Evolutionary conservation across 306 rosid species (phyloP).

Genomic region (Vigna radiata): DNA sequence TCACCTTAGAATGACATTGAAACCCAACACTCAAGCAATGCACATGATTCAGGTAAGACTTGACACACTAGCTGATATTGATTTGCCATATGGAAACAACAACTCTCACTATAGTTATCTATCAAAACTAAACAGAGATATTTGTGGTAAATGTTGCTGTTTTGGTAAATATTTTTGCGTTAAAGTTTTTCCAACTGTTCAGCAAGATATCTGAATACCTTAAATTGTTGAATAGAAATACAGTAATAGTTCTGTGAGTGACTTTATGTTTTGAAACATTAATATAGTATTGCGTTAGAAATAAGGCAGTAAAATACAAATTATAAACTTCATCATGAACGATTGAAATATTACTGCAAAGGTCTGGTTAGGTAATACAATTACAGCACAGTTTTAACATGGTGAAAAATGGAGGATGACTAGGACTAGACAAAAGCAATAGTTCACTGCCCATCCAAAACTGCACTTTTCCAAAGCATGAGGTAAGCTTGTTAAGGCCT

Average conservation of each 20-base stretch:
- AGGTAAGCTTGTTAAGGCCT: slow-evolving; percentile 14
- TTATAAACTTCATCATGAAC: too few species aligned
- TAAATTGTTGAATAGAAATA: not conserved
- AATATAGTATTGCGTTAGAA: too few species aligned
- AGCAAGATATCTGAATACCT: not conserved
- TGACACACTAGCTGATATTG: not conserved
- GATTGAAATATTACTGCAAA: too few species aligned
- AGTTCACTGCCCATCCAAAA: not conserved
- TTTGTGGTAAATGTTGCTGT: not conserved
- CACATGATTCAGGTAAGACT: slow-evolving; percentile 2
- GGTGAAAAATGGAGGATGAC: not conserved
- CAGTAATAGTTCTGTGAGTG: too few species aligned
- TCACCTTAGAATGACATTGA: slow-evolving; percentile 49
- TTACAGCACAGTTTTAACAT: not conserved
- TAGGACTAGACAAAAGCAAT: not conserved
- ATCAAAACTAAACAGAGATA: not conserved
- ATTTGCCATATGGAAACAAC: slow-evolving; percentile 4
- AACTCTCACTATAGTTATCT: not conserved
- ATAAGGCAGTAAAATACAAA: too few species aligned
- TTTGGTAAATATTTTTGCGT: not conserved
- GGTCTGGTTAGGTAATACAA: slow-evolving; percentile 3
- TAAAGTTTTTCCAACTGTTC: not conserved
- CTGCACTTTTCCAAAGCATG: slow-evolving; percentile 16
- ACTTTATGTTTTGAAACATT: not conserved
- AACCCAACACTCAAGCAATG: slow-evolving; percentile 38